phyloP scores from a whole-genome alignment of 306 rosid species.

The Cicer arietinum region DNA sequence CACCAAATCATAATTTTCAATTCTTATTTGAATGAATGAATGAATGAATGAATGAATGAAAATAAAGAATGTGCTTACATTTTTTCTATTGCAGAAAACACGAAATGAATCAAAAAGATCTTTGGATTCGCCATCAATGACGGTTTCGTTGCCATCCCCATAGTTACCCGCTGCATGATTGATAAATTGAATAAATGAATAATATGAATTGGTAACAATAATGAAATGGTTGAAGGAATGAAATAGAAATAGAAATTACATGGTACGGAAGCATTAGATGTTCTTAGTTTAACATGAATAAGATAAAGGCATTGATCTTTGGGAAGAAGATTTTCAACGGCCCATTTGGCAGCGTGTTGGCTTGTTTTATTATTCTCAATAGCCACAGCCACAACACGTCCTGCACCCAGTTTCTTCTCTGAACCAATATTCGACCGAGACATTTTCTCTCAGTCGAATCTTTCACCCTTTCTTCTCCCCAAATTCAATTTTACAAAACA shows the following conservation, averaged over 20 bases:
- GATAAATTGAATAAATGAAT: neutral
- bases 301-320: conserved; percentile 66
- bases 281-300: conserved; percentile 60
- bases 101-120: conserved; percentile 81
- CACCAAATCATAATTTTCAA: neutral
- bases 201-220: neutral
- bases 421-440: conserved; percentile 41
- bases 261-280: conserved; percentile 39
- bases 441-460: neutral
- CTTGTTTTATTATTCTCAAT: conserved; percentile 75
- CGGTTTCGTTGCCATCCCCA: conserved; percentile 41
- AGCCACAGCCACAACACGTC: conserved; percentile 73
- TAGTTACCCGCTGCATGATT: conserved; percentile 48
- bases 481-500: neutral
- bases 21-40: neutral
- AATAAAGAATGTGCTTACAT: conserved; percentile 48
- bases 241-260: conserved; percentile 31
- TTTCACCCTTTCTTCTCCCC: no score
- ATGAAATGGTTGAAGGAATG: no score
- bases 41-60: conserved; percentile 10
- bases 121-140: conserved; percentile 53
- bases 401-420: conserved; percentile 55
- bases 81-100: conserved; percentile 69
- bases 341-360: conserved; percentile 79
- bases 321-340: conserved; percentile 73